Percentiles rank a stretch among this genome's conserved stretches.
Conservation (phyloP, 306 rosid species). For the Pterocarpus santalinus region DNA sequence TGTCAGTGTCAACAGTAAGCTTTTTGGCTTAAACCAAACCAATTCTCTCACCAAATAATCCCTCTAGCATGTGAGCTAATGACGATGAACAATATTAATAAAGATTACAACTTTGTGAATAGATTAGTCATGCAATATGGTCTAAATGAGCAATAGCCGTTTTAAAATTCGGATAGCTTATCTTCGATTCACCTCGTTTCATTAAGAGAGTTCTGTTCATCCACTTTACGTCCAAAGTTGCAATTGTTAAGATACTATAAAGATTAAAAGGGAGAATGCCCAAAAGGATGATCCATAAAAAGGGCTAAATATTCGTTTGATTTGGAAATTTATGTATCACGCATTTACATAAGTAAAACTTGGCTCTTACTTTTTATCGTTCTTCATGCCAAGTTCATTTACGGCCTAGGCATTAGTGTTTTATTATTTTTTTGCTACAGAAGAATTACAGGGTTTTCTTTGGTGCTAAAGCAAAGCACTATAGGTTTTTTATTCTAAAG, state of each 20-base stretch:
- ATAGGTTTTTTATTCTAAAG: too few species aligned
- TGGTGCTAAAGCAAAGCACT: too few species aligned
- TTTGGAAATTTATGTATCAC: background rate
- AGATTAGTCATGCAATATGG: background rate
- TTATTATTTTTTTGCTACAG: background rate
- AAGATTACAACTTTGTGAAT: background rate
- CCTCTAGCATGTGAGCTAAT: background rate
- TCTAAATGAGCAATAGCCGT: background rate
- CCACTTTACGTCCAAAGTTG: slow-evolving; percentile 3
- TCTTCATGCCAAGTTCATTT: background rate
- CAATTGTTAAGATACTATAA: background rate
- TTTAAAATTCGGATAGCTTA: background rate
- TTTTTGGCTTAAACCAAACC: background rate
- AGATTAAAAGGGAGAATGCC: background rate
- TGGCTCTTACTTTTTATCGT: background rate
- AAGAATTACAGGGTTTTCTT: slow-evolving; percentile 18
- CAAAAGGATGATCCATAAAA: background rate
- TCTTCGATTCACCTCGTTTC: slow-evolving; percentile 30
- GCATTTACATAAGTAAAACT: background rate
- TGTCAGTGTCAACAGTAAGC: background rate
- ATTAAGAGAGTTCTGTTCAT: slow-evolving; percentile 10
- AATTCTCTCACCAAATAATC: background rate
- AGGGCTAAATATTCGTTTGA: background rate
- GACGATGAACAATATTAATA: slow-evolving; percentile 27
- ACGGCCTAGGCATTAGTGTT: too few species aligned